A percentile compares a stretch with the other conserved stretches of the same genome.
Conservation (phyloP, 106 monocot genomes). For the Narthecium ossifragum region DNA sequence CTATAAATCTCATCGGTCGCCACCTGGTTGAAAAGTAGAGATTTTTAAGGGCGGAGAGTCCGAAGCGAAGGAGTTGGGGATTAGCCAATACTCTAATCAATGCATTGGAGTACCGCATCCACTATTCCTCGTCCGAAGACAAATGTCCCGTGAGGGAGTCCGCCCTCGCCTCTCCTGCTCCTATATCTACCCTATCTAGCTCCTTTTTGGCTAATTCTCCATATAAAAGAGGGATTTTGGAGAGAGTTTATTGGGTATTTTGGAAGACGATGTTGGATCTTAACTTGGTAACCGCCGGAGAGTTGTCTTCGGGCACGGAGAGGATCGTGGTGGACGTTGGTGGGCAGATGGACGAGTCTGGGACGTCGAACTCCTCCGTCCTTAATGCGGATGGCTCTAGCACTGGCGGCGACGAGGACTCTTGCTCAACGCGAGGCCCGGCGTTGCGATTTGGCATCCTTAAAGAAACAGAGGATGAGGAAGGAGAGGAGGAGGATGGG, state of each 20-base stretch:
- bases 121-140: too few relatives aligned
- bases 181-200: background rate
- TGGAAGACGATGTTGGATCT: constrained; percentile 56
- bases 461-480: constrained; percentile 3
- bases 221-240: background rate
- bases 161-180: too few relatives aligned
- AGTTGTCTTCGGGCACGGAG: background rate
- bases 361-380: constrained; percentile 16
- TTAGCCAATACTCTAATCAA: too few relatives aligned
- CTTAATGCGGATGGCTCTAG: constrained; percentile 15
- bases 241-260: too few relatives aligned
- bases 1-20: too few relatives aligned
- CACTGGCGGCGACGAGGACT: constrained; percentile 10
- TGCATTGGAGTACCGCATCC: too few relatives aligned
- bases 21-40: too few relatives aligned
- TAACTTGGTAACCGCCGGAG: constrained; percentile 14
- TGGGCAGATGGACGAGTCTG: background rate
- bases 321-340: too few relatives aligned
- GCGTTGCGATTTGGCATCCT: constrained; percentile 14
- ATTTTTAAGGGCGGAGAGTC: too few relatives aligned
- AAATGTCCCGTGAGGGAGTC: too few relatives aligned
- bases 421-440: background rate
- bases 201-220: background rate
- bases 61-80: too few relatives aligned
- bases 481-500: constrained; percentile 1